Conservation (phyloP, 441 rosid genomes). For the Bruguiera hainesii region DNA sequence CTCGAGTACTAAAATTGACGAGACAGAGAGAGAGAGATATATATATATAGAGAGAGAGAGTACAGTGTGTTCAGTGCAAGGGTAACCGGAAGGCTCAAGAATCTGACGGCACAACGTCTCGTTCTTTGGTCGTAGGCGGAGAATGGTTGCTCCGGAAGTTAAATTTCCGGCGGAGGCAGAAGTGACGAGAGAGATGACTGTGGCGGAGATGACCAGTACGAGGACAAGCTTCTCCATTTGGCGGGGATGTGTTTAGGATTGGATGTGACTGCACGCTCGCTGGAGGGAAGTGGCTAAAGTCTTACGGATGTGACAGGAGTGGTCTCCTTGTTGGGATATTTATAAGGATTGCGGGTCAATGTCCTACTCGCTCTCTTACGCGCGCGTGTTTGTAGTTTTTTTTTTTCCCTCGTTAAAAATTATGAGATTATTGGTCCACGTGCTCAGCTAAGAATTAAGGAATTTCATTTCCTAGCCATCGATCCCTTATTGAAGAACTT, state of each 20-base stretch:
- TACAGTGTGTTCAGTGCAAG: slow-evolving; percentile 79
- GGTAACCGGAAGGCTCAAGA: slow-evolving; percentile 62
- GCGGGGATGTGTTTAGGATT: background rate
- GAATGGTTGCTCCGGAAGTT: slow-evolving; percentile 15
- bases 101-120: slow-evolving; percentile 57
- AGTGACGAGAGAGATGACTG: slow-evolving; percentile 12
- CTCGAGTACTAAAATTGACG: no score
- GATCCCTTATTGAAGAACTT: no score
- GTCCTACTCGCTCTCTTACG: no score
- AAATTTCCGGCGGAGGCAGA: slow-evolving; percentile 10
- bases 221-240: background rate
- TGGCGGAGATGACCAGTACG: background rate
- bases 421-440: no score
- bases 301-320: background rate
- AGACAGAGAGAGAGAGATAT: no score
- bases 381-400: no score
- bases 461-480: no score
- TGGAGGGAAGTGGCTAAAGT: background rate
- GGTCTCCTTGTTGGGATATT: background rate
- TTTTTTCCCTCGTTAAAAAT: no score
- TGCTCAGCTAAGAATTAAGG: no score
- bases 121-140: slow-evolving; percentile 31
- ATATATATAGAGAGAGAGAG: slow-evolving; percentile 3
- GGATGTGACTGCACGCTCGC: background rate
- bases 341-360: no score